Conservation (phyloP, 371 early-diverging fungal species). For the Apophysomyces elegans region DNA sequence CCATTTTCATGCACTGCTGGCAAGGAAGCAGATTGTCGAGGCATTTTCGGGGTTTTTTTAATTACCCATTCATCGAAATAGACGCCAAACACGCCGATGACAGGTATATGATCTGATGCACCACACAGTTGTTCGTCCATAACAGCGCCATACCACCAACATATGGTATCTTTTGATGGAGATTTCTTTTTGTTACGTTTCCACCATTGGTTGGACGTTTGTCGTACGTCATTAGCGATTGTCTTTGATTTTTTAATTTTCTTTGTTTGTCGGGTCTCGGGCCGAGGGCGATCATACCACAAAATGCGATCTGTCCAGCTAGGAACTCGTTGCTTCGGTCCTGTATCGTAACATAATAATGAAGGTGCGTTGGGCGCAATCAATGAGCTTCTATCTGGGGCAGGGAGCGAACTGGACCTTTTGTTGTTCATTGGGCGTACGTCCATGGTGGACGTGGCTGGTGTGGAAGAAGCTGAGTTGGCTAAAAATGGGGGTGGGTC, state of each 20-base stretch:
- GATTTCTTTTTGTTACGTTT: constrained; percentile 7
- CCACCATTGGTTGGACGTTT: constrained; percentile 15
- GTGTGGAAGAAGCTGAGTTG: background rate
- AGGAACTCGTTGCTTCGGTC: constrained; percentile 84
- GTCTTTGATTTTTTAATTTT: constrained; percentile 1
- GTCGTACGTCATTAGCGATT: background rate
- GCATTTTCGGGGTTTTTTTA: constrained; percentile 2
- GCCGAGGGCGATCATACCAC: constrained; percentile 49
- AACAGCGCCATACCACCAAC: constrained; percentile 44
- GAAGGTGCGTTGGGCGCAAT: constrained; percentile 14
- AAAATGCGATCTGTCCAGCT: constrained; percentile 93
- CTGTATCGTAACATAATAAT: constrained; percentile 66
- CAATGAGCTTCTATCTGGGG: background rate
- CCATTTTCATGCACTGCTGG: constrained; percentile 12
- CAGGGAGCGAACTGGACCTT: background rate
- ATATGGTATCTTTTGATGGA: constrained; percentile 23
- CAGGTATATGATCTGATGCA: constrained; percentile 63
- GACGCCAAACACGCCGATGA: constrained; percentile 61
- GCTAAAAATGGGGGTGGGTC: constrained; percentile 8
- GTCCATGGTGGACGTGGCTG: constrained; percentile 7
- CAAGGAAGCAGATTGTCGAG: constrained; percentile 13
- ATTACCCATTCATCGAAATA: constrained; percentile 48
- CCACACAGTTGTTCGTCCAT: constrained; percentile 36
- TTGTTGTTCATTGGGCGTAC: background rate
- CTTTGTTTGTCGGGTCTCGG: constrained; percentile 5